Conservation (phyloP, 306 rosid genomes). For the Carpinus fangiana region DNA sequence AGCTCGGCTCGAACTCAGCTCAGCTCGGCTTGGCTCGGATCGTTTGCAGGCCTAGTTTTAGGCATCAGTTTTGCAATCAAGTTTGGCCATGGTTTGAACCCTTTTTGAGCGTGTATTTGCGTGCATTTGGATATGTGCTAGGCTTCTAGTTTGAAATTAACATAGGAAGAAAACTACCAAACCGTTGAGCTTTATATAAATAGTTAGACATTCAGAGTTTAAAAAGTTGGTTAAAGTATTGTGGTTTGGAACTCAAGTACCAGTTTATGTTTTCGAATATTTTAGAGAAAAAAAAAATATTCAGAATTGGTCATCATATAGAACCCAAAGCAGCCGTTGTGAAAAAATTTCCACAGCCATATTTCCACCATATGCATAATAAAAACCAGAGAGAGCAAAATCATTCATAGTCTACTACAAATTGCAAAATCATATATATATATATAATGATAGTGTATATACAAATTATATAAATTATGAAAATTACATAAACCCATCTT, state of each 20-base stretch:
- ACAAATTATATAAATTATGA: neutral
- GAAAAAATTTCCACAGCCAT: neutral
- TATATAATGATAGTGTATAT: neutral
- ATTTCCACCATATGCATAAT: neutral
- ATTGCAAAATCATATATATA: neutral
- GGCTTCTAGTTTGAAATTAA: neutral
- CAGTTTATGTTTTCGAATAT: neutral
- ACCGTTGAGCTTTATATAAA: neutral
- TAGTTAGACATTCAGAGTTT: neutral
- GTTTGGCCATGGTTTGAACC: conserved; percentile 21
- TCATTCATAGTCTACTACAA: neutral
- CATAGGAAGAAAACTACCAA: neutral
- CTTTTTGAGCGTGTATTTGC: neutral
- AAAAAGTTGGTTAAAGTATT: neutral
- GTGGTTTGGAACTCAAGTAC: neutral
- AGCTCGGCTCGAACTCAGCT: no score
- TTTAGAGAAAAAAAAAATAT: neutral
- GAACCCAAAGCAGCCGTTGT: neutral
- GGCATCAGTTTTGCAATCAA: conserved; percentile 18
- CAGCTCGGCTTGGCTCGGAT: no score
- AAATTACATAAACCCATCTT: neutral
- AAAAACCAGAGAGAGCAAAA: neutral
- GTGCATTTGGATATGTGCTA: neutral
- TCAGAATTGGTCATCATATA: neutral
- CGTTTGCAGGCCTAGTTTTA: no score